Percentiles rank a stretch among this genome's conserved stretches.
Evolutionary conservation across 2,329 filamentous ascomycete genomes (phyloP).

Genomic region (Pestalotiopsis sp.): DNA sequence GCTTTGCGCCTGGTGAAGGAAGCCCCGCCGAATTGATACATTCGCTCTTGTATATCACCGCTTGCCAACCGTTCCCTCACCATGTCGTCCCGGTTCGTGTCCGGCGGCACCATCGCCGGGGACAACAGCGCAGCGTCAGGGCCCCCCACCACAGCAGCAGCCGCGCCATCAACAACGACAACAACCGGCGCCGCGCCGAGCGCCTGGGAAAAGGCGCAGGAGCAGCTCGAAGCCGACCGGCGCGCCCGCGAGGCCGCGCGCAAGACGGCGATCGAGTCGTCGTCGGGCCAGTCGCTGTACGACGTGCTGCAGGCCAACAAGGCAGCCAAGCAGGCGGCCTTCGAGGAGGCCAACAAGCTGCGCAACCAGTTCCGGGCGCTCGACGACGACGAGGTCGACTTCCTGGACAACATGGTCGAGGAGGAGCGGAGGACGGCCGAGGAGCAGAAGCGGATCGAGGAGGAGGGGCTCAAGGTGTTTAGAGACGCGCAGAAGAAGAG

Average conservation of each 20-base stretch:
- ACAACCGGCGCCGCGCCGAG: conserved; percentile 19
- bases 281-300: conserved; percentile 63
- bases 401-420: conserved; percentile 63
- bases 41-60: too few relatives aligned
- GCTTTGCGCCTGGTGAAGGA: too few relatives aligned
- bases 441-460: conserved; percentile 54
- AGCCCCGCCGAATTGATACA: too few relatives aligned
- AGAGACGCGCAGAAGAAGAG: conserved; percentile 48
- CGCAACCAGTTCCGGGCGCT: conserved; percentile 78
- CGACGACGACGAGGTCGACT: conserved; percentile 79
- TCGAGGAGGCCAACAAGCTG: conserved; percentile 72
- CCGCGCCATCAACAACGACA: neutral
- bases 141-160: conserved; percentile 17
- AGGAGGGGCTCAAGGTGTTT: conserved; percentile 59
- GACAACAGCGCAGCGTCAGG: conserved; percentile 18
- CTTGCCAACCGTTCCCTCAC: neutral
- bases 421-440: conserved; percentile 57
- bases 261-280: conserved; percentile 40
- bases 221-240: conserved; percentile 64
- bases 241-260: conserved; percentile 54
- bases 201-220: conserved; percentile 65
- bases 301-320: conserved; percentile 83
- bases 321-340: conserved; percentile 82
- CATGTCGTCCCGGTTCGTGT: conserved; percentile 60
- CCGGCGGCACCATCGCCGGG: conserved; percentile 53